Conservation (phyloP, 768 basidiomycete species). For the Tephrocybe rancida region DNA sequence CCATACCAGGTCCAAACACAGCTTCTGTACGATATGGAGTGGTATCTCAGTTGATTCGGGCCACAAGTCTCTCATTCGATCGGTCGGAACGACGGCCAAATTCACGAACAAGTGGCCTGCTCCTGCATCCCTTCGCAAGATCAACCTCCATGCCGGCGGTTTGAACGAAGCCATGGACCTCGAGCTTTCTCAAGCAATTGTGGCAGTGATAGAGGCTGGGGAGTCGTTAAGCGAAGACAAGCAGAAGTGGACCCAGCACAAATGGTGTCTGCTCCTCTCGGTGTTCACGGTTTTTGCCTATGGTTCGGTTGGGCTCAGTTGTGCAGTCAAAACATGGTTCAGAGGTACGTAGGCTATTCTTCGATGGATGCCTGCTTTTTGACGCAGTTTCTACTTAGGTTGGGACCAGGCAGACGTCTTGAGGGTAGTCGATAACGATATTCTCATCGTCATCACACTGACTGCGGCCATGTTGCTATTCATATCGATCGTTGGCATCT, state of each 20-base stretch:
- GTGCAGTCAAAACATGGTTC: constrained; percentile 62
- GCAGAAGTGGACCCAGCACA: constrained; percentile 61
- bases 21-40: constrained; percentile 11
- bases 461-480: constrained; percentile 58
- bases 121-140: constrained; percentile 33
- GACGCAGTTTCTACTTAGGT: constrained; percentile 34
- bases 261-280: constrained; percentile 63
- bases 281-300: constrained; percentile 55
- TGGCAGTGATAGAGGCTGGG: constrained; percentile 34
- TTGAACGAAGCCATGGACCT: background rate
- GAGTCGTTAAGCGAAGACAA: constrained; percentile 39
- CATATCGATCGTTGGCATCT: constrained; percentile 60
- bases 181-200: constrained; percentile 15
- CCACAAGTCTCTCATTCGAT: constrained; percentile 29
- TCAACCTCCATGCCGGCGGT: constrained; percentile 10
- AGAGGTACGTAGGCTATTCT: constrained; percentile 38
- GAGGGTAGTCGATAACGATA: constrained; percentile 58
- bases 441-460: constrained; percentile 58
- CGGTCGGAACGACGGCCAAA: constrained; percentile 38
- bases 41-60: constrained; percentile 25
- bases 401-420: constrained; percentile 67
- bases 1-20: constrained; percentile 18
- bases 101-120: constrained; percentile 57
- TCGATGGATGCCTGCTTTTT: background rate
- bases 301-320: constrained; percentile 51